phyloP scores from a whole-genome alignment of 176 grass and related monocot genomes.

The Saccharum spontaneum region DNA sequence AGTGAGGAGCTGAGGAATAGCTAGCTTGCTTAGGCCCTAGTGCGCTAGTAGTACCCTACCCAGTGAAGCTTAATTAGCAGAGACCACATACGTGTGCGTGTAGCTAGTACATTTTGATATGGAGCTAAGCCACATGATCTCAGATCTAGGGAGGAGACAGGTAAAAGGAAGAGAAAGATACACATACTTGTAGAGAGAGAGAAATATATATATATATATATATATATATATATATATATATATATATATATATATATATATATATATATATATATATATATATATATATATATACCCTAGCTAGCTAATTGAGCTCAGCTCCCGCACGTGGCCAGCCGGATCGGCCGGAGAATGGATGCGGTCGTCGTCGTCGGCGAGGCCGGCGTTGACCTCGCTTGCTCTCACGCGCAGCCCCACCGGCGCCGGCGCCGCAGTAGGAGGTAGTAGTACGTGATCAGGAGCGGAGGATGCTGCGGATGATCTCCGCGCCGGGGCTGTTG shows the following conservation, averaged over 20 bases:
- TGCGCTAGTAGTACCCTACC: constrained; percentile 40
- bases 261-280: neutral
- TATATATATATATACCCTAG: constrained; percentile 44
- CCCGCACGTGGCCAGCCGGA: constrained; percentile 3
- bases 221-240: neutral
- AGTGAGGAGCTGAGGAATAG: constrained; percentile 36
- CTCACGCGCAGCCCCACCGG: neutral
- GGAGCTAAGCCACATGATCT: constrained; percentile 17
- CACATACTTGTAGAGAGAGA: constrained; percentile 28
- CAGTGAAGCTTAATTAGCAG: constrained; percentile 33
- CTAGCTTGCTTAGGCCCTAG: constrained; percentile 58
- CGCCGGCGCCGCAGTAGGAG: neutral
- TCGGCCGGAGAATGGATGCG: neutral
- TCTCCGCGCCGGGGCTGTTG: constrained; percentile 75
- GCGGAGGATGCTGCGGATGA: constrained; percentile 86
- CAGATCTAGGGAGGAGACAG: constrained; percentile 36
- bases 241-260: neutral
- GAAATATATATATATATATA: neutral
- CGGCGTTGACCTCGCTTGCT: neutral
- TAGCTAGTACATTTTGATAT: constrained; percentile 40
- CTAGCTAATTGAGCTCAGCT: constrained; percentile 40
- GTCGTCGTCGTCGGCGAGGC: neutral
- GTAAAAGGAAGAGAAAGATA: constrained; percentile 2
- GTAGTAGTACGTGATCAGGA: constrained; percentile 31
- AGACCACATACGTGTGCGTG: constrained; percentile 22